Base-by-base conservation (phyloP, 129 eudicot species). In the Chrysanthemum seticuspe region DNA sequence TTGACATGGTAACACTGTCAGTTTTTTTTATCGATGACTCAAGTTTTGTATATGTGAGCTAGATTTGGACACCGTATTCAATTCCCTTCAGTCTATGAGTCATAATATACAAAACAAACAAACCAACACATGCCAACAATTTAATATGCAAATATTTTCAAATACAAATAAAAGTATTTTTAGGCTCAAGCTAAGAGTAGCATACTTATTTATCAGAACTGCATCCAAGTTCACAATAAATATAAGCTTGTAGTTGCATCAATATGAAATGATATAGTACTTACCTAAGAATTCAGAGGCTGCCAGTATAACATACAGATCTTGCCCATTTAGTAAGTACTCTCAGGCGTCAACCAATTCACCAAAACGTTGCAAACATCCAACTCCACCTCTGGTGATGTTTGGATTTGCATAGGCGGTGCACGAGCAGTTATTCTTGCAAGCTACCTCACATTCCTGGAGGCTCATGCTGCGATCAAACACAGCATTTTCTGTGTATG, bases 271-370 rank as follows among this genome's bases (percentile, higher is more conserved):
- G 55, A 50, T 50, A 50, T 31, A 54, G 19, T 19, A 2, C 18
- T 47, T 77, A 84, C 93, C 80, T 76, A 5, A 56, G 50, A 65
- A 65, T 25, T 71, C 82, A n/a, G 82, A 71, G 36, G 66, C 72
- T 31, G 45, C 34, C 48, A 78, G 12, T 71, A 51, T 71, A 21
- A 78, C 45, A 66, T 71, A 78, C 29, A 78, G 60, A 71, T 70
- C 67, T 12, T 68, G 77, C 6, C 40, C 40, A 12, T 65, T 31
- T 44, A 36, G 44, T 54, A 27, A 53, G 45, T 27, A 71, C 23
- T 52, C 34, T 16, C 76, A 16, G 25, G 65, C 40, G 66, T 79
- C 83, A 49, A 79, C 44, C 23, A 79, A 3, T 18, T 44, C n/a
- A 13, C 29, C 74, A 72, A 72, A 47, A 78, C 83, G 65, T 13